Base-by-base conservation (phyloP, 2,329 filamentous ascomycete species). In the Ophiostoma ips region DNA sequence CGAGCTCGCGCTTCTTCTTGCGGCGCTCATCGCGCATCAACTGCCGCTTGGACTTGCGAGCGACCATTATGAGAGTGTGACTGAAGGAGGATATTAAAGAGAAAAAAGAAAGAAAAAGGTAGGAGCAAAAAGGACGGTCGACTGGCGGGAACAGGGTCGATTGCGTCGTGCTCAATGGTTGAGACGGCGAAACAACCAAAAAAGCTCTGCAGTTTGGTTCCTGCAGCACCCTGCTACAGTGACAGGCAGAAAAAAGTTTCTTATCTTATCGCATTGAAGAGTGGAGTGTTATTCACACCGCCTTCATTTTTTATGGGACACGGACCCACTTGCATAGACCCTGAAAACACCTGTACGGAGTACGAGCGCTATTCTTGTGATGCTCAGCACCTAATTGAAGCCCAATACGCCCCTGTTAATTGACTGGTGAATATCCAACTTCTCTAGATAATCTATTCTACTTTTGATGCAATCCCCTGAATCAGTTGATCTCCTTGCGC, bases 21-120 rank as follows among this genome's bases (percentile, higher is more conserved):
- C 63, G 60, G 55, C 64, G 65, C 56, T 65, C 63, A 58, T 66
- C 64, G 33, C 64, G 62, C 44, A 62, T 46, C 19, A 64, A 57
- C 54, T 66, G 63, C 28, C 62, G 57, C 55, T 66, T 66, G 6
- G 64, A 66, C 49, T 65, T 65, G 46, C 61, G 60, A 37, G 59
- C 57, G 13, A 60, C 63, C 64, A 65, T 65, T 41, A 19, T 41
- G 36, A 31, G 24, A 21, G 37, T 40, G 38, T 38, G n/a, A n/a
- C n/a, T n/a, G n/a, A n/a, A n/a, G n/a, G n/a, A n/a, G n/a, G n/a
- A n/a, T n/a, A n/a, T n/a, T n/a, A n/a, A n/a, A n/a, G 24, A 8
- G 24, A 28, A 5, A 21, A 18, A 13, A 3, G 15, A 28, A 18
- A 15, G 21, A 28, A n/a, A n/a, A n/a, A n/a, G n/a, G 18, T 40